Conservation (phyloP, 768 basidiomycete genomes). For the Kondoa malvinella region DNA sequence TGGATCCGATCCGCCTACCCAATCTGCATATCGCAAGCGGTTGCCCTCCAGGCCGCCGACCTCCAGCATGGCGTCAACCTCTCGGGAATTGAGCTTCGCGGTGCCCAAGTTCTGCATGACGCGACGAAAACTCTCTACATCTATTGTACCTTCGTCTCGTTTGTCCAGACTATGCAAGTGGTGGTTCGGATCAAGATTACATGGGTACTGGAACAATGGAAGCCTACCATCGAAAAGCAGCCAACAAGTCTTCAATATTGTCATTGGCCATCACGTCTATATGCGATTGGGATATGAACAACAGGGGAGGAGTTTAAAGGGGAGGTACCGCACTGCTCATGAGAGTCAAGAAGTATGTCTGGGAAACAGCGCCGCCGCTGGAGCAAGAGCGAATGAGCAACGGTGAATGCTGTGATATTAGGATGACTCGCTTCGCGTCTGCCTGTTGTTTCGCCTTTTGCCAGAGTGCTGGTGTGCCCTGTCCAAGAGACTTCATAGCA, state of each 20-base stretch:
- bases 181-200: not conserved
- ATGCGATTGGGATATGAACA: too few species aligned
- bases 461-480: not conserved
- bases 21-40: not conserved
- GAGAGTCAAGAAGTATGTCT: too few species aligned
- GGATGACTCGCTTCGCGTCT: not conserved
- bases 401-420: not conserved
- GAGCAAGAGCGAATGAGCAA: not conserved
- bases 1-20: not conserved
- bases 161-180: not conserved
- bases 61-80: conserved; percentile 1
- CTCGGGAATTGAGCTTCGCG: not conserved
- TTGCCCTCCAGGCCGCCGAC: not conserved
- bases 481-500: not conserved
- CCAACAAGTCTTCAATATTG: too few species aligned
- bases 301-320: too few species aligned
- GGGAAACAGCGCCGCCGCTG: too few species aligned
- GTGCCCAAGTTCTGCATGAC: conserved; percentile 1
- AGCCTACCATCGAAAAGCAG: too few species aligned
- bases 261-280: too few species aligned
- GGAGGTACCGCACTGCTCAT: too few species aligned
- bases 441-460: not conserved
- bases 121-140: not conserved
- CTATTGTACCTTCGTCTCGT: not conserved
- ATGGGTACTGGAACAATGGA: too few species aligned